A percentile compares a stretch with the other conserved stretches of the same genome.
Evolutionary conservation across 2,329 filamentous ascomycete genomes (phyloP).

Genomic region (Neonectria ditissima): DNA sequence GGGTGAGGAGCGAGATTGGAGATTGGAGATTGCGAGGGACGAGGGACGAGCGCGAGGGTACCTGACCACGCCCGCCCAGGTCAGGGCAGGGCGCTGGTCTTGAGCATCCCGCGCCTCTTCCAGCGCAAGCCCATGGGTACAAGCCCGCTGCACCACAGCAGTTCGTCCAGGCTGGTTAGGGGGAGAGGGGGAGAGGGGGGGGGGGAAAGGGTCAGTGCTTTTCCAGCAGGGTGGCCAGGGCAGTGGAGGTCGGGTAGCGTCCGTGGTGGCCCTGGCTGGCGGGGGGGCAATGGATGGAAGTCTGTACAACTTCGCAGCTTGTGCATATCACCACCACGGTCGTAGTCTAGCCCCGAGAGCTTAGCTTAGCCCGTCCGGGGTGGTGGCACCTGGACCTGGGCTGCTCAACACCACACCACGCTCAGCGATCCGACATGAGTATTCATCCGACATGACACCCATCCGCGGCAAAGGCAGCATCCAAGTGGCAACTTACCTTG

Average conservation of each 20-base stretch:
- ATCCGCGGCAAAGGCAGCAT: not conserved
- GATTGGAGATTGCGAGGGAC: conserved; percentile 8
- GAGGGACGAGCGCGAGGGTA: not conserved
- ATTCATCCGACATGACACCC: not conserved
- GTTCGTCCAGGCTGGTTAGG: conserved; percentile 5
- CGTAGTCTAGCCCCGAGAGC: not conserved
- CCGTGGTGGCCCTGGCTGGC: not conserved
- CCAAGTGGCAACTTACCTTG: not conserved
- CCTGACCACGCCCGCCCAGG: not conserved
- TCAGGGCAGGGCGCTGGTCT: not conserved
- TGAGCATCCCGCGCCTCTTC: not conserved
- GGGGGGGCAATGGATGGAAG: no score
- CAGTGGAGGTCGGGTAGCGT: not conserved
- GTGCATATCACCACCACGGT: not conserved
- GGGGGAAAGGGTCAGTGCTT: not conserved
- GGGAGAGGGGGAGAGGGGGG: not conserved
- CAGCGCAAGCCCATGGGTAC: not conserved
- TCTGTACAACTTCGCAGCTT: not conserved
- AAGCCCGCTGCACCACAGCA: conserved; percentile 1
- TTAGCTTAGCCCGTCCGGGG: not conserved
- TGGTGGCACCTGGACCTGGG: not conserved
- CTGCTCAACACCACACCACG: conserved; percentile 1
- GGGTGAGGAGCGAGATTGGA: conserved; percentile 1
- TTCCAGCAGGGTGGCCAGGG: not conserved
- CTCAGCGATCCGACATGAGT: not conserved